Conservation (phyloP, 257 asterid species). For the Rhazya stricta region DNA sequence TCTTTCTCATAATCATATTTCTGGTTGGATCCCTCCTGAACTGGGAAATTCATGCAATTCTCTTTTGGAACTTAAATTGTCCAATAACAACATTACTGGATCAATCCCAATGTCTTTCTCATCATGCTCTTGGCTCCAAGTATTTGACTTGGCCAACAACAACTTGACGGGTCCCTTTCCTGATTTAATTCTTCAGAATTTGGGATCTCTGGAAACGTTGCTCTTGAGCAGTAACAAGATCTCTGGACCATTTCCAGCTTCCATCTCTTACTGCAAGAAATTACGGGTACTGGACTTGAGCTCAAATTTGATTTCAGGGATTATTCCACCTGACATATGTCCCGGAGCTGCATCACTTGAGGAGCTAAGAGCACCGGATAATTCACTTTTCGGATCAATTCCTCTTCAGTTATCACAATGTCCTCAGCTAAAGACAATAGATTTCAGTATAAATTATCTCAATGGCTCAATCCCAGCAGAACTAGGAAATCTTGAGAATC, state of each 20-base stretch:
- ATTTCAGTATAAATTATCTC: constrained; percentile 77
- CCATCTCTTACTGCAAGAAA: constrained; percentile 69
- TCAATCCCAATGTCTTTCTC: constrained; percentile 61
- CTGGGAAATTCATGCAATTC: constrained; percentile 55
- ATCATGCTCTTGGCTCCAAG: constrained; percentile 57
- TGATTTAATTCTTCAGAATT: constrained; percentile 45
- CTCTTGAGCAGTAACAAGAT: constrained; percentile 56
- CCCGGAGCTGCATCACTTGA: constrained; percentile 64
- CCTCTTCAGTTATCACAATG: constrained; percentile 66
- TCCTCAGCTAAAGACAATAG: constrained; percentile 60
- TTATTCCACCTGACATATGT: constrained; percentile 69
- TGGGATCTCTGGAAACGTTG: constrained; percentile 60
- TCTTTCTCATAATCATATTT: constrained; percentile 69
- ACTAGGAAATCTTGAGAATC: constrained; percentile 62
- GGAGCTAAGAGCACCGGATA: constrained; percentile 78
- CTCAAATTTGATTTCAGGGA: constrained; percentile 63
- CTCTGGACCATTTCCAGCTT: constrained; percentile 63
- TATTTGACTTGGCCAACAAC: constrained; percentile 64
- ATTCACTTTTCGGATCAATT: constrained; percentile 55
- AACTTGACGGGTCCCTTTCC: constrained; percentile 77
- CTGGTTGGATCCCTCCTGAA: constrained; percentile 84
- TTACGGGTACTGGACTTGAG: constrained; percentile 62
- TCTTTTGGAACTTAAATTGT: constrained; percentile 64
- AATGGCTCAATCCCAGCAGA: constrained; percentile 80
- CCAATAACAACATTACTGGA: constrained; percentile 76